Conservation (phyloP, 2,329 filamentous ascomycete species). For the Botrytis hyacinthi region DNA sequence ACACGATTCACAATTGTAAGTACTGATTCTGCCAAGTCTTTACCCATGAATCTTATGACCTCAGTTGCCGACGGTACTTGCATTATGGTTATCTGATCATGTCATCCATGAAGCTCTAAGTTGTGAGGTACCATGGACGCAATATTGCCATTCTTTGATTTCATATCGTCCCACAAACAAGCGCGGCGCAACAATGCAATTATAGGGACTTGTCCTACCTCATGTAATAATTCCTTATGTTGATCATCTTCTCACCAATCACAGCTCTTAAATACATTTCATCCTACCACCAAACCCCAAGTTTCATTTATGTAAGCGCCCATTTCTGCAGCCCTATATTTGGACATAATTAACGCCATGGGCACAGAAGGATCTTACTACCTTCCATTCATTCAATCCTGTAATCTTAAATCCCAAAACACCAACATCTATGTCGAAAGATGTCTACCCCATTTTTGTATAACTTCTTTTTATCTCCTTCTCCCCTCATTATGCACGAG, state of each 20-base stretch:
- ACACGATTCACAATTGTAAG: background rate
- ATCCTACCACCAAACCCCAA: background rate
- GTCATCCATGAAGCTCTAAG: background rate
- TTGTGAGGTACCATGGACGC: background rate
- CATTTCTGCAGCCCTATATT: constrained; percentile 10
- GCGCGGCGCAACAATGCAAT: background rate
- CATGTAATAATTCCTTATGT: background rate
- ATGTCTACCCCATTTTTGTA: constrained; percentile 9
- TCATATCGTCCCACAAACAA: background rate
- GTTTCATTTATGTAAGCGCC: constrained; percentile 18
- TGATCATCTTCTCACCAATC: background rate
- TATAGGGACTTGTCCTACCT: background rate
- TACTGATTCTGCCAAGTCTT: background rate
- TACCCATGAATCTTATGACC: background rate
- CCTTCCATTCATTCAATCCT: constrained; percentile 12
- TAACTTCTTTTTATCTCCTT: background rate
- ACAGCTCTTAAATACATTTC: background rate
- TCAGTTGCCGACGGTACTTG: background rate
- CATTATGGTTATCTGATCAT: background rate
- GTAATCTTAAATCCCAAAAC: constrained; percentile 15
- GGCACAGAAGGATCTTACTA: constrained; percentile 4
- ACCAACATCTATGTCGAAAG: background rate
- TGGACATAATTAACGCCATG: background rate
- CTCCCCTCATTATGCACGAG: background rate
- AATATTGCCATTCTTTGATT: background rate